A percentile compares a stretch with the other conserved stretches of the same genome.
These are phyloP conservation scores for Chaetomidium leptoderma DNA, from an alignment of 495 filamentous ascomycete species.

Conservation along the genomic window DNA sequence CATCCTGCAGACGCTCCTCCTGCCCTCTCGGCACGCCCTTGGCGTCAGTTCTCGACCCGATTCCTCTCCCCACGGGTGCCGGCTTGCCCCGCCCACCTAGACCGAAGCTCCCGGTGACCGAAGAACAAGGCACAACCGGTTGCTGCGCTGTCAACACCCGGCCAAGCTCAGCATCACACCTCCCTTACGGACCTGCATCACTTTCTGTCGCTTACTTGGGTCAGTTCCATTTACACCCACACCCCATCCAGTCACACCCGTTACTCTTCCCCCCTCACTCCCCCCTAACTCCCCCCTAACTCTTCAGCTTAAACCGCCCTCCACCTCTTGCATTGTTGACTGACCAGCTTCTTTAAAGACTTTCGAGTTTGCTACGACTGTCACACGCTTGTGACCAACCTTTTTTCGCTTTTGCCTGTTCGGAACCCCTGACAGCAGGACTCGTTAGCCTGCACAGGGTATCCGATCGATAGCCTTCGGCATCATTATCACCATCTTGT, in stretches of 20 bases:
- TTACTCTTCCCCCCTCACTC: not conserved
- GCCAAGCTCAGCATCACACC: not conserved
- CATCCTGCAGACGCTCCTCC: conserved; percentile 18
- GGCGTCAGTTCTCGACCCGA: conserved; percentile 12
- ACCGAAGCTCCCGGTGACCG: conserved; percentile 8
- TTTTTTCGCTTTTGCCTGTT: not conserved
- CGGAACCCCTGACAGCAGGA: not conserved
- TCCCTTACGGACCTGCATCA: conserved; percentile 5
- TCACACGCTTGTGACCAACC: too few species aligned
- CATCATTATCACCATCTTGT: not conserved
- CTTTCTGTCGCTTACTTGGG: conserved; percentile 2
- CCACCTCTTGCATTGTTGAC: not conserved
- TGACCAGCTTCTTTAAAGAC: not conserved
- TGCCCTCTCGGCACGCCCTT: conserved; percentile 8
- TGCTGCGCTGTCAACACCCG: not conserved
- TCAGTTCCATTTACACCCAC: conserved; percentile 8
- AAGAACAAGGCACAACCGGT: not conserved
- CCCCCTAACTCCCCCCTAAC: not conserved
- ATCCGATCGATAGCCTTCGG: not conserved
- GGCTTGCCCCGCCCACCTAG: conserved; percentile 8
- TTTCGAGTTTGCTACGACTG: not conserved
- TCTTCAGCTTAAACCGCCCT: not conserved
- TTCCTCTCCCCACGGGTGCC: conserved; percentile 2
- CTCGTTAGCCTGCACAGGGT: not conserved
- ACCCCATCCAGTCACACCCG: not conserved